Conservation (phyloP, 768 basidiomycete genomes). For the Auriscalpium orientale region DNA sequence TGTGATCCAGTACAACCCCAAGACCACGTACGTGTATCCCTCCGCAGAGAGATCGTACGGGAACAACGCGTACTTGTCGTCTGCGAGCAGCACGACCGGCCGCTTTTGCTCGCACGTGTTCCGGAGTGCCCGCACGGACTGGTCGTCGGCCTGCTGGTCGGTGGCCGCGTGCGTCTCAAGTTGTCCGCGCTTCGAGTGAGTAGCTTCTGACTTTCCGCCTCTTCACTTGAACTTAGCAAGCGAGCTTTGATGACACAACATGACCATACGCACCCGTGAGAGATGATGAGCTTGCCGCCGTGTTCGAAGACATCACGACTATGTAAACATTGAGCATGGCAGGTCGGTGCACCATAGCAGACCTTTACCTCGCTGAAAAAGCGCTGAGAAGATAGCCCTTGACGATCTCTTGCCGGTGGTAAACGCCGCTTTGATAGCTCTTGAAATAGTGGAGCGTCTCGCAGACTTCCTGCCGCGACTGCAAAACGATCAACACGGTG, state of each 20-base stretch:
- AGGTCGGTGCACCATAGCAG: background rate
- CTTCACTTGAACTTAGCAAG: constrained; percentile 25
- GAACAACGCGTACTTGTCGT: constrained; percentile 66
- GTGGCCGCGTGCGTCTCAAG: constrained; percentile 36
- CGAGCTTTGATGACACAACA: background rate
- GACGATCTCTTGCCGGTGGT: constrained; percentile 48
- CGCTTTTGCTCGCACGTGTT: constrained; percentile 44
- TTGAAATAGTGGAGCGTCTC: constrained; percentile 71
- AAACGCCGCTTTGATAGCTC: constrained; percentile 77
- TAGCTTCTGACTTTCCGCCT: constrained; percentile 62
- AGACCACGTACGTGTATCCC: constrained; percentile 44
- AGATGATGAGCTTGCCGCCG: constrained; percentile 65
- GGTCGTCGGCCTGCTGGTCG: constrained; percentile 63
- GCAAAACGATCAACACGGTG: constrained; percentile 2
- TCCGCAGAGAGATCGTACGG: constrained; percentile 54
- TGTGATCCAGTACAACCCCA: constrained; percentile 68
- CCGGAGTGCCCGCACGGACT: constrained; percentile 63
- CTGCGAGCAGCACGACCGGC: constrained; percentile 65
- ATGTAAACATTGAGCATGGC: constrained; percentile 6
- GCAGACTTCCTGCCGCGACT: constrained; percentile 83
- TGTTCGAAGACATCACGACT: constrained; percentile 68
- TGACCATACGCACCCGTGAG: constrained; percentile 58
- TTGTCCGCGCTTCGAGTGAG: constrained; percentile 36
- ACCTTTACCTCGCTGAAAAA: constrained; percentile 53
- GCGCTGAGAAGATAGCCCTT: constrained; percentile 75